Base-by-base conservation (phyloP, 352 stramenopile species). In the Pelagophyceae sp. region DNA sequence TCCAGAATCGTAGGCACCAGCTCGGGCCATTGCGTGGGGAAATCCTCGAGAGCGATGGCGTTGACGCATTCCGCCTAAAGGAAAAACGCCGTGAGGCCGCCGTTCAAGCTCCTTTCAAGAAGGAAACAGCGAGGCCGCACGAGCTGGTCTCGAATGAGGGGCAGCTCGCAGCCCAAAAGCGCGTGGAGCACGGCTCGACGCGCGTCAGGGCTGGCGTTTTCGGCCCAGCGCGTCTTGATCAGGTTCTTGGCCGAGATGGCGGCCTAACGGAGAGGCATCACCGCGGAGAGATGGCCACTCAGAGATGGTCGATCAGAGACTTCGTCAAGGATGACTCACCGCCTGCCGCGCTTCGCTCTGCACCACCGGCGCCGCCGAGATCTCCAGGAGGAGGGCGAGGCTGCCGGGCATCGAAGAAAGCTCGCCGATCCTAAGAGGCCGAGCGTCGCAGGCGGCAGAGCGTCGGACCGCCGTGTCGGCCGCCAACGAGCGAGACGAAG, bases 231-330 rank as follows among this genome's bases (percentile, higher is more conserved):
- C 85, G 96, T 94, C 38, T 94, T 86, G 77, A 96, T 94, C 37
- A 97, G 88, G 85, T 98, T 98, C 85, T 98, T 98, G 45, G 97
- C 85, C 82, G 93, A 90, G 81, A 98, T 94, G 64, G 92, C 91
- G 38, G 92, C 93, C 45, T 54, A 54, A 54, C 45, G 23, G 23
- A 54, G 11, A 54, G 23, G 11, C 11, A 54, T 23, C 45, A 54
- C 45, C 11, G 23, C 45, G 23, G 11, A 11, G 11, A 54, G 11
- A 11, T 23, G 23, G 11, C 45, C 45, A 54, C 23, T 23, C 45
- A 54, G 11, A 11, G 11, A 54, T 54, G 11, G 11, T 54, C 45
- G 11, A 54, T 11, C 45, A 54, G 45, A 11, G 23, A 23, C 45
- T 23, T 54, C 45, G 23, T 54, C 45, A 54, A 54, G 11, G 11